Evolutionary conservation across 805 yeast species (phyloP), one percentile per base, ranked within the genome.

Genomic region (Kodamaea kakaduensis): DNA sequence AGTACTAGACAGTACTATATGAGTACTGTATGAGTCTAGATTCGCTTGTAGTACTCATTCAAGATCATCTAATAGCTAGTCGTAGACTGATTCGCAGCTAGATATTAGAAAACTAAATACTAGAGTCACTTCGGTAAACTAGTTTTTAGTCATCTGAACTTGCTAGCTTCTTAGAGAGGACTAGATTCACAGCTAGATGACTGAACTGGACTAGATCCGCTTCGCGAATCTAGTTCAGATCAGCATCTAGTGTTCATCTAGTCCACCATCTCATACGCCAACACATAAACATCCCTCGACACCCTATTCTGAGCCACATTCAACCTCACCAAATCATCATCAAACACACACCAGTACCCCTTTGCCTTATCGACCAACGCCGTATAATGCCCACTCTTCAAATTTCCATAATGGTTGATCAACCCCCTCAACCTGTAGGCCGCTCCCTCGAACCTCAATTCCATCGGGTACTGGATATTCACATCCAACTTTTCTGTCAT

Each of bases 341-440:
- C 90, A 55, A 84, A 84, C 42, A 72, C 72, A 43, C 81, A 78
- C 93, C 93, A 84, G 45, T 65, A 64, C 5, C 42, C 43, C 1
- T 16, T 20, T 3, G 64, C 49, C 46, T 71, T 79, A 46, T 78
- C 74, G 3, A 81, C 78, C 30, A 81, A 57, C 0, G 87, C 66
- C 1, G 89, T 84, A 50, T 84, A 84, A 54, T 84, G 94, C 0
- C 94, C 94, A 32, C 84, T 77, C 40, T 76, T 73, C 36, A 82
- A 60, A 27, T 74, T 73, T 1, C 94, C 93, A 38, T 70, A 66
- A 52, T 84, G 94, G 49, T 82, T 83, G 3, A 84, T 78, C 41
- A 81, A 66, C 1, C 84, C 84, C 37, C 68, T 68, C 23, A 84
- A 57, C 41, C 65, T 72, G 51, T 82, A 84, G 18, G 58, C 65